Evolutionary conservation across 306 rosid genomes (phyloP).

Genomic region (Vigna unguiculata): DNA sequence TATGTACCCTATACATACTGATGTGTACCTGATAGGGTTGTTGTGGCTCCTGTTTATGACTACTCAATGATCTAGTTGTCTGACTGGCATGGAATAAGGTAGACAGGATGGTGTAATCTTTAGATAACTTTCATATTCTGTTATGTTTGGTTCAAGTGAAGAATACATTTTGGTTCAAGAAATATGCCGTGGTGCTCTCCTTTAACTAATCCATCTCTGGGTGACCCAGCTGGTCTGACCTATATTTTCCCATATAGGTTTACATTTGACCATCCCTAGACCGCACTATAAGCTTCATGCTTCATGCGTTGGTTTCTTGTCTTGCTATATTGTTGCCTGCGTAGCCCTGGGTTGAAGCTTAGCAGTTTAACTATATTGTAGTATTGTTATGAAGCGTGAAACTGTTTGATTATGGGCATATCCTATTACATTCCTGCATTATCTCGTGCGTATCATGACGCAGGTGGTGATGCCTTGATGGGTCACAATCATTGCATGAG

Average conservation of each 20-base stretch:
- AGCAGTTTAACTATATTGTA: neutral
- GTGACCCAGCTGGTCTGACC: too few species aligned
- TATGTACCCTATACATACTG: neutral
- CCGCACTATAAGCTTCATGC: neutral
- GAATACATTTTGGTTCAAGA: too few species aligned
- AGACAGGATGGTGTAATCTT: slow-evolving; percentile 7
- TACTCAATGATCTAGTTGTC: neutral
- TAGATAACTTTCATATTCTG: neutral
- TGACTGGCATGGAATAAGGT: neutral
- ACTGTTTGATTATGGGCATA: neutral
- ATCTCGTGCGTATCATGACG: slow-evolving; percentile 1
- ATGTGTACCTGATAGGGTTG: neutral
- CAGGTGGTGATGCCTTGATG: neutral
- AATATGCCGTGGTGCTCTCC: too few species aligned
- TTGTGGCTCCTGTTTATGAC: neutral
- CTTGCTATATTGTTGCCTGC: neutral
- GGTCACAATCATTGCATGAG: neutral
- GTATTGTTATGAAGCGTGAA: slow-evolving; percentile 1
- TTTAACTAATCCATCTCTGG: too few species aligned
- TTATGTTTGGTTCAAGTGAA: too few species aligned
- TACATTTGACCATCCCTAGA: neutral
- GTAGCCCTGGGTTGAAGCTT: neutral
- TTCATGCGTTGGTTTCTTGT: neutral
- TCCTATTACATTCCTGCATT: neutral
- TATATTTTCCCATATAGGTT: neutral